Conservation (phyloP, 176 grass and related monocot species). For the Phoenix dactylifera region DNA sequence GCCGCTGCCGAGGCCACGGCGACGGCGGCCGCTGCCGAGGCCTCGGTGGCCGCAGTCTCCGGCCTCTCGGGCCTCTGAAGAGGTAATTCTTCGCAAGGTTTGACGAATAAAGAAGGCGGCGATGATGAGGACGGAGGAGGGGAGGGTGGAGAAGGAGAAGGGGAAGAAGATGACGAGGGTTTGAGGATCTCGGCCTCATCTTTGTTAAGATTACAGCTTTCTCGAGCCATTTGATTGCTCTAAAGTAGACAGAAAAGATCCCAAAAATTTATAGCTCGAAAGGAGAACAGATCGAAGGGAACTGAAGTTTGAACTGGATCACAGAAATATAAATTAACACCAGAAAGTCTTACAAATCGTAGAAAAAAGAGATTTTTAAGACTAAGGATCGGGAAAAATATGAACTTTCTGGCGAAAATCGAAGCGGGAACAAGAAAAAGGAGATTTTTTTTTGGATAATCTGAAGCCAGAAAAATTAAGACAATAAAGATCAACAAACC, state of each 20-base stretch:
- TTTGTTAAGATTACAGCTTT: constrained; percentile 15
- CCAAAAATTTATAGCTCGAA: not conserved
- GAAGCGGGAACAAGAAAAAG: too few relatives aligned
- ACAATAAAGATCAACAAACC: too few relatives aligned
- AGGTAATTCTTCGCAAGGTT: not conserved
- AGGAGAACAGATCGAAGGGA: not conserved
- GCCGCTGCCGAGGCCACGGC: not conserved
- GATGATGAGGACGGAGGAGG: constrained; percentile 1
- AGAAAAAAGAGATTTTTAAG: not conserved
- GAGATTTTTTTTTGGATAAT: too few relatives aligned
- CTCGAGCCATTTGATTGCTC: not conserved
- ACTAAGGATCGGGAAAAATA: not conserved
- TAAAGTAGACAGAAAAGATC: not conserved
- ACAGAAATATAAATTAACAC: too few relatives aligned
- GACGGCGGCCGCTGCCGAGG: not conserved
- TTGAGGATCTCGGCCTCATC: constrained; percentile 14
- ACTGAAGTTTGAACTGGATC: not conserved
- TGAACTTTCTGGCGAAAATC: too few relatives aligned
- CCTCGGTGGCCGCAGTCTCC: not conserved
- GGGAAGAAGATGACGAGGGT: constrained; percentile 1
- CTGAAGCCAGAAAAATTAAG: too few relatives aligned
- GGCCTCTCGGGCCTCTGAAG: not conserved
- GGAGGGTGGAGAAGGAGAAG: not conserved
- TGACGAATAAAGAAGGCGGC: not conserved
- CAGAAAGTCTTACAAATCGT: not conserved